Base-by-base conservation (phyloP, 2,329 filamentous ascomycete species). In the Ophiostoma perfectum region DNA sequence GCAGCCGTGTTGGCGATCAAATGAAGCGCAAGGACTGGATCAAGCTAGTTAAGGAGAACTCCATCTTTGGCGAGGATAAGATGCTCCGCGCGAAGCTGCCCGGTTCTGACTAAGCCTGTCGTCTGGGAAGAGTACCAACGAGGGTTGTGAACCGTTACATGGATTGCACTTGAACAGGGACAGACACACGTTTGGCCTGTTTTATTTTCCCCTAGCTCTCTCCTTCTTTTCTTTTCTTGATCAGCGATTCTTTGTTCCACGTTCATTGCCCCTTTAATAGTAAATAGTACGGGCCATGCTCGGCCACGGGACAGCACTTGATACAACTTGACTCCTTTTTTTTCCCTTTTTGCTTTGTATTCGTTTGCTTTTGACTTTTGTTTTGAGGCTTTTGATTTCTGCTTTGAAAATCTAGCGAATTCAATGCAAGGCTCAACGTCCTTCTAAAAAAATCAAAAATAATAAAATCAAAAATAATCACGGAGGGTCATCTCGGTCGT, bases 1-100 rank as follows among this genome's bases (percentile, higher is more conserved):
- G 81, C 36, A 78, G 78, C 39, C 83, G 86, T 38, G 78, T 89
- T 12, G 82, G 81, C 36, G 82, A 83, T 4, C 80, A 82, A 73
- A 86, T 85, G 75, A 78, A 79, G 4, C 83, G 82, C 72, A 77
- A 78, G 45, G 82, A 86, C 39, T 89, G 86, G 82, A 83, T 89
- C 70, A 78, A 80, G 68, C 74, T 89, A 69, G 86, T 90, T 12
- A 86, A 84, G 75, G 80, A 81, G 47, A 79, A 85, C 49, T 82
- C 83, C 1, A 78, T 80, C 14, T 87, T 84, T 75, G 82, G 81
- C 0, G 84, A 80, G 0, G 85, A 88, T 69, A 89, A 87, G 77
- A 77, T 86, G 16, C 73, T 85, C 66, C 77, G 75, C 16, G 72
- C 75, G 6, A 78, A 75, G 70, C 36, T 39, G 27, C 27, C 27